Percentiles rank a stretch among this genome's conserved stretches.
These are phyloP conservation scores for Parachaetomium inaequale DNA, from an alignment of 495 filamentous ascomycete species.

Conservation along the genomic window DNA sequence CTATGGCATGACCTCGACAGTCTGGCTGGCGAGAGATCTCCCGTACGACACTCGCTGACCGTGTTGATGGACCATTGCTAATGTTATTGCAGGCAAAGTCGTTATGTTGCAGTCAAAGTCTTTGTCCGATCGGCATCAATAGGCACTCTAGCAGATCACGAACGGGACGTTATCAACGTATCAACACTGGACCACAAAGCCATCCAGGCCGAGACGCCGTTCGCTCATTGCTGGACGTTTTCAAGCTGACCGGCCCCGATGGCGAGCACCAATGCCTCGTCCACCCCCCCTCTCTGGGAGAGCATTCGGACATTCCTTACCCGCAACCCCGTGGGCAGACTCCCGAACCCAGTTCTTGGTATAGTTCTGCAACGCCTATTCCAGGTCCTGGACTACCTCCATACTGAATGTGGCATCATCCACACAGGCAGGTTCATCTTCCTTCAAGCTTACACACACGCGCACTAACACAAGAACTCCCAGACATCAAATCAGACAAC, in stretches of 20 bases:
- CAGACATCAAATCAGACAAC: slow-evolving; percentile 38
- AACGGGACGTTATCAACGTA: slow-evolving; percentile 41
- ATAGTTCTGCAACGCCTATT: slow-evolving; percentile 36
- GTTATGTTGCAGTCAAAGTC: slow-evolving; percentile 44
- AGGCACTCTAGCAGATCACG: slow-evolving; percentile 26
- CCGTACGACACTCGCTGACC: neutral
- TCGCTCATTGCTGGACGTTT: slow-evolving; percentile 41
- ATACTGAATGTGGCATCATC: slow-evolving; percentile 39
- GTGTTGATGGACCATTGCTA: neutral
- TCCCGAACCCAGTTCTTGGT: slow-evolving; percentile 31
- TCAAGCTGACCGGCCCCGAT: slow-evolving; percentile 35
- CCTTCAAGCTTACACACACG: neutral
- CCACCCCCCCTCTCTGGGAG: slow-evolving; percentile 41
- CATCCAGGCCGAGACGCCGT: slow-evolving; percentile 41
- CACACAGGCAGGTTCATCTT: slow-evolving; percentile 40
- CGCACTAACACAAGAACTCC: neutral
- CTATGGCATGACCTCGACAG: slow-evolving; percentile 51
- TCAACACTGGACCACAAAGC: slow-evolving; percentile 22
- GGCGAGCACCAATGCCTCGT: slow-evolving; percentile 46
- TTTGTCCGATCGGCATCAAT: slow-evolving; percentile 30
- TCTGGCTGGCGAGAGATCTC: slow-evolving; percentile 50
- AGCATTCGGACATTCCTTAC: slow-evolving; percentile 31
- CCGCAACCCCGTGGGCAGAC: slow-evolving; percentile 31
- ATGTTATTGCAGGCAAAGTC: slow-evolving; percentile 27
- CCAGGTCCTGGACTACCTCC: slow-evolving; percentile 41